Evolutionary conservation across 2,329 filamentous ascomycete genomes (phyloP).

Genomic region (Coniosporium tulheliwenetii): DNA sequence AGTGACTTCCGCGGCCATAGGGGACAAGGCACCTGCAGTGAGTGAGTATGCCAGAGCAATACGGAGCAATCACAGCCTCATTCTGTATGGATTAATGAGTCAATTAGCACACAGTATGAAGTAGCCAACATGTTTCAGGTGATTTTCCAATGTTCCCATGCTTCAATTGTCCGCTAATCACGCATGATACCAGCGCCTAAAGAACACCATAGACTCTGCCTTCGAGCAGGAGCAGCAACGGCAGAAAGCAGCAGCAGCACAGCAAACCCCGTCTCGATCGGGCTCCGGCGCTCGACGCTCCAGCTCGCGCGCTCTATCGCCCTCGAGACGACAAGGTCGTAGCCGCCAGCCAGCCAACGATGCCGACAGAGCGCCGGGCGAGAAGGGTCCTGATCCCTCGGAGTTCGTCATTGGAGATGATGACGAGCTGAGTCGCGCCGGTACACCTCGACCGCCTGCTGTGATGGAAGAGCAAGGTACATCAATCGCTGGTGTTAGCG

Average conservation of each 20-base stretch:
- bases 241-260: constrained; percentile 39
- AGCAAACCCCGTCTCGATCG: constrained; percentile 26
- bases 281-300: constrained; percentile 29
- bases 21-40: no score
- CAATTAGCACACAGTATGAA: background rate
- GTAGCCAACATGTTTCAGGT: background rate
- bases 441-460: constrained; percentile 35
- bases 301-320: constrained; percentile 25
- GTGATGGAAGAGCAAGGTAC: constrained; percentile 12
- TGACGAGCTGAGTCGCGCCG: constrained; percentile 48
- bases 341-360: constrained; percentile 16
- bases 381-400: constrained; percentile 60
- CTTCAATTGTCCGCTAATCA: background rate
- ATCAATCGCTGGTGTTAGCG: constrained; percentile 4
- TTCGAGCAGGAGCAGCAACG: constrained; percentile 87
- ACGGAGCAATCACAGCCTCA: no score
- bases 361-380: constrained; percentile 23
- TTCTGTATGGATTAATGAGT: no score
- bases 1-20: no score
- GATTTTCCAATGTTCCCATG: background rate
- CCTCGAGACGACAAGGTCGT: constrained; percentile 11
- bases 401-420: constrained; percentile 81
- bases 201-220: constrained; percentile 69
- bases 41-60: no score
- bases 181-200: constrained; percentile 46